A percentile compares a stretch with the other conserved stretches of the same genome.
Evolutionary conservation across 1,284 basidiomycete species (phyloP).

Genomic region (Mycena citricolor): DNA sequence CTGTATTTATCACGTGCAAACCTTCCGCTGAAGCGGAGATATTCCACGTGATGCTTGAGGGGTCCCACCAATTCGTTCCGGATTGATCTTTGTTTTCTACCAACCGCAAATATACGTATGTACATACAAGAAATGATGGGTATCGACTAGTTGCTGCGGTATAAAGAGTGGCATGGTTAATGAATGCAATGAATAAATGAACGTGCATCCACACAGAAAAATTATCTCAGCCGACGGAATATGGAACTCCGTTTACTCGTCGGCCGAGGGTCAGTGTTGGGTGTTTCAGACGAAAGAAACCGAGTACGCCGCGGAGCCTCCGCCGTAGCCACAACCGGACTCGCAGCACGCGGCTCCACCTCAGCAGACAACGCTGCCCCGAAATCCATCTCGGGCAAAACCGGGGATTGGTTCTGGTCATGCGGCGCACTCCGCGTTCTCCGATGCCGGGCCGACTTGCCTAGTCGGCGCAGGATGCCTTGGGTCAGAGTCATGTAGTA

Average conservation of each 20-base stretch:
- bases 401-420: slow-evolving; percentile 27
- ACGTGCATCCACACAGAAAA: too few relatives aligned
- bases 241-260: slow-evolving; percentile 10
- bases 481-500: slow-evolving; percentile 32
- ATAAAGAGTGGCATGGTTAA: too few relatives aligned
- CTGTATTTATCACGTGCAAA: too few relatives aligned
- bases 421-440: slow-evolving; percentile 52
- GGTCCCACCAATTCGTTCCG: too few relatives aligned
- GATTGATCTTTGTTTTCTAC: too few relatives aligned
- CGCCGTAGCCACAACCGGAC: background rate
- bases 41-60: too few relatives aligned
- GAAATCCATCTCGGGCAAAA: slow-evolving; percentile 18
- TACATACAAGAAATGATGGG: too few relatives aligned
- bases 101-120: too few relatives aligned
- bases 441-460: slow-evolving; percentile 44
- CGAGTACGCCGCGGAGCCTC: background rate
- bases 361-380: slow-evolving; percentile 19
- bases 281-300: slow-evolving; percentile 11
- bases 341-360: background rate
- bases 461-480: slow-evolving; percentile 45
- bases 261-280: slow-evolving; percentile 10
- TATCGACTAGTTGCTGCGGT: too few relatives aligned
- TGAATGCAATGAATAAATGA: too few relatives aligned
- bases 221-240: too few relatives aligned
- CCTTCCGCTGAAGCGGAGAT: too few relatives aligned